phyloP scores from a whole-genome alignment of 108 stramenopile genomes.

The Cyclotella atomus region DNA sequence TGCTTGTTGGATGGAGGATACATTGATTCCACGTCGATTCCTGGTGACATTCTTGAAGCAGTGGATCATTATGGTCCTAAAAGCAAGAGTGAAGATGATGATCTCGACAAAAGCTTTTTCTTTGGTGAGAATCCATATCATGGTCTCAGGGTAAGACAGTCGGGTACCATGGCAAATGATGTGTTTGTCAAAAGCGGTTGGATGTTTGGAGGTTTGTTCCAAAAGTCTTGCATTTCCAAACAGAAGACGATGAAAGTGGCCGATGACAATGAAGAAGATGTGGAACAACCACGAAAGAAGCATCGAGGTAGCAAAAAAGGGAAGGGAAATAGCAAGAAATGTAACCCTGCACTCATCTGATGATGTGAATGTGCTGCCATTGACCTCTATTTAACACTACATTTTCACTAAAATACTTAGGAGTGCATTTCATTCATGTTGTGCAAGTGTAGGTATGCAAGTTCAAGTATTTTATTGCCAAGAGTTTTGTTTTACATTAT shows the following conservation, averaged over 20 bases:
- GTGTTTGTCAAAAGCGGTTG: constrained; percentile 87
- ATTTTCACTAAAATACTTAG: too few relatives aligned
- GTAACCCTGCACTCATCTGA: constrained; percentile 9
- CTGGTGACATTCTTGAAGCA: constrained; percentile 32
- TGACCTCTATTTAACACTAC: too few relatives aligned
- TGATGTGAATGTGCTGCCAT: too few relatives aligned
- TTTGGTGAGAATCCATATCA: constrained; percentile 82
- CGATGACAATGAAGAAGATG: not conserved
- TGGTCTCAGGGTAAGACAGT: constrained; percentile 82
- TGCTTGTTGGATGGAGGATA: constrained; percentile 64
- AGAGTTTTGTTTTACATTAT: too few relatives aligned
- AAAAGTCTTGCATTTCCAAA: not conserved
- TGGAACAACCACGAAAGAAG: not conserved
- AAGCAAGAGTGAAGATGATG: constrained; percentile 28
- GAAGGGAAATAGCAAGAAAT: constrained; percentile 10
- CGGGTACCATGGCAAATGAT: constrained; percentile 92
- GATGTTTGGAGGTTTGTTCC: constrained; percentile 78
- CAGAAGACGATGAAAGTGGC: not conserved
- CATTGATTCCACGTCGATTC: constrained; percentile 44
- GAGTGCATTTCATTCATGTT: too few relatives aligned
- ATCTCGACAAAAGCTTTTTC: constrained; percentile 48
- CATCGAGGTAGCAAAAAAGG: not conserved
- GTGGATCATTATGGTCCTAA: constrained; percentile 32
- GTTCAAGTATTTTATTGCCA: too few relatives aligned
- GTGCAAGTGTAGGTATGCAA: too few relatives aligned